A percentile compares a stretch with the other conserved stretches of the same genome.
phyloP scores from a whole-genome alignment of 1,139 yeast genomes.

The Debaryomycetaceae sp. region DNA sequence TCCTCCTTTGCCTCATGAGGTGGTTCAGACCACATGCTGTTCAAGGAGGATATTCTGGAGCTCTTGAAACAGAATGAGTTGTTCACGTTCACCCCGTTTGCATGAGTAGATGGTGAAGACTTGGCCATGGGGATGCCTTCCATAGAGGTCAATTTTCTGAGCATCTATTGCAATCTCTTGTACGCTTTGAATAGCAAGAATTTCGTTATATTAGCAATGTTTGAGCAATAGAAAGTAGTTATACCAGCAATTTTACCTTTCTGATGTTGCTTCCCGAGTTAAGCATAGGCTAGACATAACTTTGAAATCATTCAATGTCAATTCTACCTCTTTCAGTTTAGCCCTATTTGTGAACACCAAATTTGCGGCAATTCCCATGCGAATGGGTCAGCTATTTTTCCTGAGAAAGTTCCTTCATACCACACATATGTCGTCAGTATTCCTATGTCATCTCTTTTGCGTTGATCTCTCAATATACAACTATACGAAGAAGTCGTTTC shows the following conservation, averaged over 20 bases:
- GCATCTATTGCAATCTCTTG: slow-evolving; percentile 1
- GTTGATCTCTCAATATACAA: too few relatives aligned
- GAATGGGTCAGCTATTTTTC: not conserved
- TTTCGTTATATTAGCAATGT: not conserved
- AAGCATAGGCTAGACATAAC: not conserved
- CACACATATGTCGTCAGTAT: too few relatives aligned
- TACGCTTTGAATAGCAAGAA: not conserved
- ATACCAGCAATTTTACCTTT: not conserved
- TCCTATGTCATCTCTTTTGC: too few relatives aligned
- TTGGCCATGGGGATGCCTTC: slow-evolving; percentile 4
- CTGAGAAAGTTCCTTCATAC: not conserved
- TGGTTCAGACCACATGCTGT: slow-evolving; percentile 10
- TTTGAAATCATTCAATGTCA: not conserved
- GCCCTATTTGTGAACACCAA: slow-evolving; percentile 6
- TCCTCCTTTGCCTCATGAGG: slow-evolving; percentile 6
- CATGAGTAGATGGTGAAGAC: slow-evolving; percentile 2
- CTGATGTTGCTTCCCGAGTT: not conserved
- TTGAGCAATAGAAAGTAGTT: not conserved
- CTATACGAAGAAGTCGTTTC: too few relatives aligned
- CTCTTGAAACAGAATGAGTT: slow-evolving; percentile 2
- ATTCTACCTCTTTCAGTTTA: not conserved
- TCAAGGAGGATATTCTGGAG: slow-evolving; percentile 16
- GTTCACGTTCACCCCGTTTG: not conserved
- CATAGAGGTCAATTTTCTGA: slow-evolving; percentile 6
- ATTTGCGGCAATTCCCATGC: slow-evolving; percentile 6